phyloP scores from a whole-genome alignment of 2,329 filamentous ascomycete species.

The Apiospora phragmitis region DNA sequence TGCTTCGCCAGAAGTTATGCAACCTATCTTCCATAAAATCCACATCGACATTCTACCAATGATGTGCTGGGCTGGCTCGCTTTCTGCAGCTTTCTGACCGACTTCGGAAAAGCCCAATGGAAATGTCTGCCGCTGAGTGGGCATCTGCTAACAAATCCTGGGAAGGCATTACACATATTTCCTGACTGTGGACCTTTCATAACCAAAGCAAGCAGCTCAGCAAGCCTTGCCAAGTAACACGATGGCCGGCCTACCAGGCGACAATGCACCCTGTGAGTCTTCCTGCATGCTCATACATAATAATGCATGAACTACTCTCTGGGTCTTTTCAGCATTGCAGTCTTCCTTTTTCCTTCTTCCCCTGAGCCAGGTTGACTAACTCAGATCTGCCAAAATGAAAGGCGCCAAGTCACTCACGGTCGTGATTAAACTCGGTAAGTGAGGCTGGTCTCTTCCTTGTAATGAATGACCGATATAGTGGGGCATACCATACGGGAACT shows the following conservation, averaged over 20 bases:
- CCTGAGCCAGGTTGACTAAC: background rate
- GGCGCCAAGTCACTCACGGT: slow-evolving; percentile 67
- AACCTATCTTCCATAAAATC: background rate
- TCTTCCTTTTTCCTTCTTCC: slow-evolving; percentile 6
- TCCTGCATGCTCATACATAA: slow-evolving; percentile 3
- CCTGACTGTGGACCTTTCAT: background rate
- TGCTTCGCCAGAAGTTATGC: background rate
- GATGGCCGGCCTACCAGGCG: slow-evolving; percentile 26
- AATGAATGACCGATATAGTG: background rate
- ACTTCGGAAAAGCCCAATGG: slow-evolving; percentile 5
- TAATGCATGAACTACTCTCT: background rate
- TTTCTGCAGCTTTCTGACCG: background rate
- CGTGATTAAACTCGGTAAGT: slow-evolving; percentile 84
- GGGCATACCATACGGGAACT: background rate
- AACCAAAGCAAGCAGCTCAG: background rate
- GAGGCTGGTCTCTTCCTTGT: background rate
- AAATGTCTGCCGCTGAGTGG: background rate
- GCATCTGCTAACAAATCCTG: background rate
- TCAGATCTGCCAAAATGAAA: slow-evolving; percentile 60
- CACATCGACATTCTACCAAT: background rate
- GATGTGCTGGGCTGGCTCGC: background rate
- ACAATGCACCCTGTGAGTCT: slow-evolving; percentile 29
- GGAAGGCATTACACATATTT: background rate
- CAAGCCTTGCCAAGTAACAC: slow-evolving; percentile 17
- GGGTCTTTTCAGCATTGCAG: background rate